Percentiles rank a stretch among this genome's conserved stretches.
phyloP scores from a whole-genome alignment of 202 grass and related monocot genomes.

The Setaria viridis region DNA sequence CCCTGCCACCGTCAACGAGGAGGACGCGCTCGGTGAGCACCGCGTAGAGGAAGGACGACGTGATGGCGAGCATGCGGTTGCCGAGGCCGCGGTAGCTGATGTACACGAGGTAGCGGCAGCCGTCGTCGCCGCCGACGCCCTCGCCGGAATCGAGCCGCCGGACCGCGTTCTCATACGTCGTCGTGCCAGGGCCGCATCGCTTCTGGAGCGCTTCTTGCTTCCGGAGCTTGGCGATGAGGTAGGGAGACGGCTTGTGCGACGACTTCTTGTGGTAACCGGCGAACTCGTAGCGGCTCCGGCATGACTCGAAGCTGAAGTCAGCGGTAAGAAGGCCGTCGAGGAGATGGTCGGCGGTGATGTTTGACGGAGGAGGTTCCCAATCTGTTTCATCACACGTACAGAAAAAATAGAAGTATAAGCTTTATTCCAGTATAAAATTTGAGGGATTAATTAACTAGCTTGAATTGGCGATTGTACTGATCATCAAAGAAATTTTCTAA shows the following conservation, averaged over 20 bases:
- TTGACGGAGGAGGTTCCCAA: background rate
- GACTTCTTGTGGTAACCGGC: slow-evolving; percentile 45
- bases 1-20: slow-evolving; percentile 57
- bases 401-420: background rate
- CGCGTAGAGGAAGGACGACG: slow-evolving; percentile 79
- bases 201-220: slow-evolving; percentile 68
- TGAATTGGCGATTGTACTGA: background rate
- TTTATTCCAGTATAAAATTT: background rate
- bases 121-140: background rate
- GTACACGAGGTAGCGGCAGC: slow-evolving; percentile 80
- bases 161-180: slow-evolving; percentile 45
- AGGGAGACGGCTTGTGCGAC: slow-evolving; percentile 44
- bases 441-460: background rate
- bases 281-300: slow-evolving; percentile 67
- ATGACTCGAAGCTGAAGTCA: slow-evolving; percentile 45
- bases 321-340: slow-evolving; percentile 58
- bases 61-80: slow-evolving; percentile 69
- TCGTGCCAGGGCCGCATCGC: slow-evolving; percentile 69
- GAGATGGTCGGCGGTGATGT: slow-evolving; percentile 45
- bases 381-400: background rate
- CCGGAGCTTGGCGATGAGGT: slow-evolving; percentile 68
- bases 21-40: slow-evolving; percentile 71
- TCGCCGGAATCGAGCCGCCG: slow-evolving; percentile 55
- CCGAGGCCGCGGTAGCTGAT: slow-evolving; percentile 71
- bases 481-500: background rate